Evolutionary conservation across 495 filamentous ascomycete genomes (phyloP).

Genomic region (Elaphomyces granulatus): DNA sequence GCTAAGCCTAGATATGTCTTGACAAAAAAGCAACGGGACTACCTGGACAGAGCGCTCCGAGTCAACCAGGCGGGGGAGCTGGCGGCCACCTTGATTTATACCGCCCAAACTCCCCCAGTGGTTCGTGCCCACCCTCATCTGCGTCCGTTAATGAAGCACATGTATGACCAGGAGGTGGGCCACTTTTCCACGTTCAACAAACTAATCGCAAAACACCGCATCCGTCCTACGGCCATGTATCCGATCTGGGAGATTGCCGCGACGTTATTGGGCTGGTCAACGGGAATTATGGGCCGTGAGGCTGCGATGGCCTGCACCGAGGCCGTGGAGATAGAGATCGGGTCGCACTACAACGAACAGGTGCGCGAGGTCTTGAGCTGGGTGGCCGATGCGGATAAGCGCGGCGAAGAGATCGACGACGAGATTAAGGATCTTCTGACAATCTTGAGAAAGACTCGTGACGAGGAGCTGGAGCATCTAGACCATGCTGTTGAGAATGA

Average conservation of each 20-base stretch:
- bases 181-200: conserved; percentile 78
- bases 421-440: conserved; percentile 61
- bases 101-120: conserved; percentile 62
- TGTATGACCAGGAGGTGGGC: conserved; percentile 91
- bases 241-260: conserved; percentile 81
- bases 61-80: conserved; percentile 88
- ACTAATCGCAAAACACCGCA: conserved; percentile 71
- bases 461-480: conserved; percentile 94
- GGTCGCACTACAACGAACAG: conserved; percentile 89
- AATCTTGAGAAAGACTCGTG: conserved; percentile 69
- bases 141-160: conserved; percentile 81
- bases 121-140: conserved; percentile 69
- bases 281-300: conserved; percentile 78
- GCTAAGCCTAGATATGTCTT: conserved; percentile 45
- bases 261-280: conserved; percentile 75
- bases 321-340: conserved; percentile 97
- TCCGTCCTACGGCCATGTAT: conserved; percentile 89
- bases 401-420: conserved; percentile 62
- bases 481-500: conserved; percentile 92
- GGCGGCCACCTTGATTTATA: conserved; percentile 76
- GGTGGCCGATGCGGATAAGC: conserved; percentile 45
- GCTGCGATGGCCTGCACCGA: conserved; percentile 98
- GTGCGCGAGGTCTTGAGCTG: conserved; percentile 67
- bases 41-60: conserved; percentile 68
- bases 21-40: conserved; percentile 53